phyloP scores from a whole-genome alignment of 2,329 filamentous ascomycete genomes.

The Talaromyces verruculosus region DNA sequence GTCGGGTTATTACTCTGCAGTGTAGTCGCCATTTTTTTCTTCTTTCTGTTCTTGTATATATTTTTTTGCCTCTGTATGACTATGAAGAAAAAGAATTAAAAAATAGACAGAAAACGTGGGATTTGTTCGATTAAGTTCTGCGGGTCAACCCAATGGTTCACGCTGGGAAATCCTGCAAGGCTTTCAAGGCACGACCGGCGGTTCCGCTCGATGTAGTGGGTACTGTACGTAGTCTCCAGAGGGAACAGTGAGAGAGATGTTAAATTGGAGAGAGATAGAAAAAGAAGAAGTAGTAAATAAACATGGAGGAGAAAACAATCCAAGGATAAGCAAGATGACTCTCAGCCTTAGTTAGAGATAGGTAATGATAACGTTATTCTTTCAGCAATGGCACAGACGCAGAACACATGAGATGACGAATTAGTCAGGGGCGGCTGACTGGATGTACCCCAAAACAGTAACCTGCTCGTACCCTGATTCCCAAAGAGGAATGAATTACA shows the following conservation, averaged over 20 bases:
- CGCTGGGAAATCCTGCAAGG: background rate
- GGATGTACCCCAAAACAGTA: background rate
- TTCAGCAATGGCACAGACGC: background rate
- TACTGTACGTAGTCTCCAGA: background rate
- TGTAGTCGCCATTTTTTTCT: slow-evolving; percentile 24
- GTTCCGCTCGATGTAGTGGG: slow-evolving; percentile 6
- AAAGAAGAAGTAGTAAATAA: background rate
- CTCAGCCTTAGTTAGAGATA: slow-evolving; percentile 6
- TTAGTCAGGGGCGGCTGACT: slow-evolving; percentile 9
- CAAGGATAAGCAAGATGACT: background rate
- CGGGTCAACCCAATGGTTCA: slow-evolving; percentile 1
- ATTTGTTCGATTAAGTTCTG: slow-evolving; percentile 9
- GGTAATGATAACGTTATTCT: slow-evolving; percentile 2
- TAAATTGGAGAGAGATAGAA: background rate
- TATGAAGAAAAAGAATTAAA: no score
- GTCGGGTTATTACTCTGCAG: slow-evolving; percentile 35
- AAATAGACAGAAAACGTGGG: background rate
- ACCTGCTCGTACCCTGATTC: background rate
- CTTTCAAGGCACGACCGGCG: slow-evolving; percentile 9
- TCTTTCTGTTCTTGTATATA: background rate
- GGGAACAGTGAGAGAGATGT: background rate
- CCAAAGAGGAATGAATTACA: background rate
- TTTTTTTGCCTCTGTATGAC: background rate
- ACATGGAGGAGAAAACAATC: background rate
- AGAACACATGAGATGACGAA: background rate